Evolutionary conservation across 306 rosid species (phyloP), one percentile per base, ranked within the genome.

Genomic region (Corylus americana): DNA sequence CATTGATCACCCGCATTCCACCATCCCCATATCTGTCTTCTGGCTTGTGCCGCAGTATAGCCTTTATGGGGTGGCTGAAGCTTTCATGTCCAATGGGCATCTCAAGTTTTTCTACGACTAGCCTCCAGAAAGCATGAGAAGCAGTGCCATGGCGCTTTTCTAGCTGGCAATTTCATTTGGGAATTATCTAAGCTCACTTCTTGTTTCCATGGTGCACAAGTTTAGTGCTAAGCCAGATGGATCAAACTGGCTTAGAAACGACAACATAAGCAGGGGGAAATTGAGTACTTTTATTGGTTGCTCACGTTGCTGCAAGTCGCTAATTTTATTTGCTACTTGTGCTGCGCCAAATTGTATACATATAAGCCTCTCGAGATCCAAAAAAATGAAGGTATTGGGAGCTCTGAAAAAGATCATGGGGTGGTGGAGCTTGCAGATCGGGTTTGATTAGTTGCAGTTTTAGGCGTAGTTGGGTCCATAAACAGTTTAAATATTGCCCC

Each of bases 1-100:
- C 0, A 0, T 49, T 0, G 87, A 92, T 39, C 89, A 88, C 6
- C 84, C 92, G 0, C 45, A 59, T 2, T 10, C 86, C n/a, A 84
- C 22, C 0, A 89, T 91, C 47, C 98, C 98, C 25, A 91, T 95
- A 3, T 89, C 97, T 0, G 94, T 88, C 5, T 91, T 93, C 16
- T 93, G 98, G 99, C 90, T 95, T 16, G 86, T 93, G 0, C 99
- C 99, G 0, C 99, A 95, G 20, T 93, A 95, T 20, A 74, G 96
- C 80, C 94, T 95, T 0, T 97, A 95, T 63, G 99, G 99, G 12
- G 84, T 95, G 49, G 99, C 98, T 0, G 99, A 95, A 83, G 99
- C 98, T 0, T 95, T 95, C 74, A 95, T 95, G 98, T 90, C 99
- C 4, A 93, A 91, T 4, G 99, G 98, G 18, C 97, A 95, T 59